Evolutionary conservation across 2,329 filamentous ascomycete species (phyloP).

Genomic region (Ilyonectria destructans): DNA sequence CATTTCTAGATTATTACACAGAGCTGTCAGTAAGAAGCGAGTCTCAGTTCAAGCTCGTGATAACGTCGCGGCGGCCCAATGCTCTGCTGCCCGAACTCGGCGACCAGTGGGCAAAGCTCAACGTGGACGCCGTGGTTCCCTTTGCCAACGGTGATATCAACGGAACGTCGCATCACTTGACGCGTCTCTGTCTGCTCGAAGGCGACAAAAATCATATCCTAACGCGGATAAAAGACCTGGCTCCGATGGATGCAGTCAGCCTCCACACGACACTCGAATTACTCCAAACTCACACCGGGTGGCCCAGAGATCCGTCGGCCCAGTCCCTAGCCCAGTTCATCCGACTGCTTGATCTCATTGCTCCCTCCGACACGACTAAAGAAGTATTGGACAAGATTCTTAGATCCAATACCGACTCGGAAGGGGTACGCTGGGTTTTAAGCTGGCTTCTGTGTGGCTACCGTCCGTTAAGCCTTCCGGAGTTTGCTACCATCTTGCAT

Average conservation of each 20-base stretch:
- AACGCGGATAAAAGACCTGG: not conserved
- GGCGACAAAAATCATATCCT: not conserved
- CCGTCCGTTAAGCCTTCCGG: not conserved
- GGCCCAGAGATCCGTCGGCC: not conserved
- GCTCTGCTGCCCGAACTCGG: not conserved
- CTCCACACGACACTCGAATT: not conserved
- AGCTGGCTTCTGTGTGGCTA: not conserved
- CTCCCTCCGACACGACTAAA: not conserved
- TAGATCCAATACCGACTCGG: not conserved
- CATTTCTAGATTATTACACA: not conserved
- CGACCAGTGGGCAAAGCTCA: not conserved
- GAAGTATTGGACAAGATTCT: not conserved
- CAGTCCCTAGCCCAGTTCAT: not conserved
- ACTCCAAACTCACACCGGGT: not conserved
- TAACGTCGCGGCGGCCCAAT: not conserved
- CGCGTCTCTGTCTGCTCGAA: not conserved
- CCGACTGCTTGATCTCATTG: not conserved
- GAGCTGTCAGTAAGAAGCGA: not conserved
- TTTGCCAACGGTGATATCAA: too few species aligned
- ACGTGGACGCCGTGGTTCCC: not conserved
- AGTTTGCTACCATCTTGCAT: not conserved
- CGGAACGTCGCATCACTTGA: not conserved
- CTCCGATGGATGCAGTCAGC: not conserved
- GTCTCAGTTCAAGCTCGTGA: not conserved
- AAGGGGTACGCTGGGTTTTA: not conserved